Percentiles rank a stretch among this genome's conserved stretches.
phyloP scores from a whole-genome alignment of 2,329 filamentous ascomycete species.

The Paracamarosporium sp. region DNA sequence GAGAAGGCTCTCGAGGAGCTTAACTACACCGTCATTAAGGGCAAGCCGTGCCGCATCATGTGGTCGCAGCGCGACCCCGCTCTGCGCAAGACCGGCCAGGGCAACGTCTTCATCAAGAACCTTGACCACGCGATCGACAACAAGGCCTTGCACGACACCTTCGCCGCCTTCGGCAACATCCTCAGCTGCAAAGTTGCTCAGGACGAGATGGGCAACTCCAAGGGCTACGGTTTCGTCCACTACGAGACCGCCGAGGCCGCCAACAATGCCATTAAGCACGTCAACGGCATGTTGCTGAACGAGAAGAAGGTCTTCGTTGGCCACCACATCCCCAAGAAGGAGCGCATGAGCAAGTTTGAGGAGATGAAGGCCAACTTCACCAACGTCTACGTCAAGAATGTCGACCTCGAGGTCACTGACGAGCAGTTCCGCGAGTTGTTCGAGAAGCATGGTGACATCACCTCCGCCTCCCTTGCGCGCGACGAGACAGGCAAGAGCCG shows the following conservation, averaged over 20 bases:
- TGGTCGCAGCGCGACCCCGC: constrained; percentile 99
- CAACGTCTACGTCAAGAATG: constrained; percentile 99
- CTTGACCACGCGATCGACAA: constrained; percentile 98
- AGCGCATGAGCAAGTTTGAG: constrained; percentile 99
- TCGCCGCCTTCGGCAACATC: constrained; percentile 97
- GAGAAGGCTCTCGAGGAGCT: constrained; percentile 99
- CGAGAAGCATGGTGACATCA: constrained; percentile 90
- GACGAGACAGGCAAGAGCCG: constrained; percentile 91
- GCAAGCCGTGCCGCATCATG: constrained; percentile 99
- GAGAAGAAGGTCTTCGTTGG: constrained; percentile 99
- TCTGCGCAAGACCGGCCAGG: constrained; percentile 98
- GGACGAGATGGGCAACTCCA: constrained; percentile 95
- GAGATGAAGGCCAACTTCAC: constrained; percentile 99
- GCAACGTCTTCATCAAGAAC: constrained; percentile 99
- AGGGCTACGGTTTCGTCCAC: constrained; percentile 99
- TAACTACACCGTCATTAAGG: constrained; percentile 99
- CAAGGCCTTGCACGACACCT: constrained; percentile 99
- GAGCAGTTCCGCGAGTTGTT: constrained; percentile 95
- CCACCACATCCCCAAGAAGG: constrained; percentile 99
- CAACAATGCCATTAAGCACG: constrained; percentile 96
- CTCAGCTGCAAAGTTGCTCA: constrained; percentile 99
- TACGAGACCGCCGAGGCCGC: constrained; percentile 99
- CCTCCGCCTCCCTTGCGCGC: constrained; percentile 91
- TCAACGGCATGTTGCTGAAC: constrained; percentile 99
- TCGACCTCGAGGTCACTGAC: constrained; percentile 81